Base-by-base conservation (phyloP, 495 filamentous ascomycete species). In the Talaromyces liani region DNA sequence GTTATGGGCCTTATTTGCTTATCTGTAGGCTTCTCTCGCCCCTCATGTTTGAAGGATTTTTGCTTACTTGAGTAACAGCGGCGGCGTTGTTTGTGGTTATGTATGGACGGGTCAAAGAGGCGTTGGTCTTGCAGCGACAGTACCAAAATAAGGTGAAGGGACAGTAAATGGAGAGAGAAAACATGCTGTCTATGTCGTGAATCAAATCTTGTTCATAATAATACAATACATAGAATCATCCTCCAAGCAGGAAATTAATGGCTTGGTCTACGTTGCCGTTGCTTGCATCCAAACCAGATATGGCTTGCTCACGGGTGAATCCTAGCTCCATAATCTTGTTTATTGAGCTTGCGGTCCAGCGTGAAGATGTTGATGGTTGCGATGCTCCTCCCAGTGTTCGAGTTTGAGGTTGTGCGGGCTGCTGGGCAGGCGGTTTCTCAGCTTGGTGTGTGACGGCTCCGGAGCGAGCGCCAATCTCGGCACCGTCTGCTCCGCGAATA, bases 181-280 rank as follows among this genome's bases (percentile, higher is more conserved):
- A 16, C 24, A 14, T 16, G 10, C 3, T 27, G 53, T 56, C 53
- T 56, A 56, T 56, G 20, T 54, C 27, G 22, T 54, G 47, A 57
- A 57, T 59, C 8, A 34, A 39, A 63, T 47, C 59, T 60, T 61
- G 61, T 53, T 63, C 54, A 33, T 36, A 58, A 24, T 36, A 33
- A 63, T n/a, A 54, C 22, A 51, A 60, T 63, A 73, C 64, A 69
- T 63, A 66, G 60, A 45, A 29, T 45, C 67, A 61, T 36, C 59
- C 55, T 72, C 68, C 77, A 59, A 96, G 90, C 64, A 97, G 78
- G 56, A 97, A 83, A 51, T 90, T 88, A 59, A 93, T 92, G 20
- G 94, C 94, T 61, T 87, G 83, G 58, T 97, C 88, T 33, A 97
- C 82, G 72, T 98, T 90, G 6, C 94, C 94, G 22, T 85, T 86